These are phyloP conservation scores for Brachypodium distachyon DNA, from an alignment of 202 grass and related monocot species.

Conservation along the genomic window DNA sequence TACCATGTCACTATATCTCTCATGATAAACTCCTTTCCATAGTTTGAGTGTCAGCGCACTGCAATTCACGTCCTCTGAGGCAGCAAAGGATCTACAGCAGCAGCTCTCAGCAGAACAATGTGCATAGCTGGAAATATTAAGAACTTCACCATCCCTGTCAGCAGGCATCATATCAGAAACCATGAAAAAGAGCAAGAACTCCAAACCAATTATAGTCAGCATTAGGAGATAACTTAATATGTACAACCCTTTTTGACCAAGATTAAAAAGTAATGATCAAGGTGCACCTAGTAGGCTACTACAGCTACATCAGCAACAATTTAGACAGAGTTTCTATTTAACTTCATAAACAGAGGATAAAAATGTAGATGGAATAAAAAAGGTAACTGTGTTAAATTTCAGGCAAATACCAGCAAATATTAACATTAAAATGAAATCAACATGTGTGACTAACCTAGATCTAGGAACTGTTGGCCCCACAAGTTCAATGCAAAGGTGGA, in stretches of 20 bases:
- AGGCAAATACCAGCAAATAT: neutral
- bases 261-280: neutral
- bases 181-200: neutral
- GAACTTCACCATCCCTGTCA: conserved; percentile 60
- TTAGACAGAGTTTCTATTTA: neutral
- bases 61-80: conserved; percentile 16
- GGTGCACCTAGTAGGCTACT: neutral
- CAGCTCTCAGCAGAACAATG: conserved; percentile 58
- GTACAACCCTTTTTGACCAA: neutral
- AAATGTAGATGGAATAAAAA: neutral
- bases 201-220: neutral
- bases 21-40: conserved; percentile 83
- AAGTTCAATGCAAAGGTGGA: conserved; percentile 57
- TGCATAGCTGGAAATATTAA: conserved; percentile 45
- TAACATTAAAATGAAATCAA: neutral
- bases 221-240: conserved; percentile 6
- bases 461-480: conserved; percentile 82
- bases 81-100: conserved; percentile 46
- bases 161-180: neutral
- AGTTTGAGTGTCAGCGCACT: conserved; percentile 45
- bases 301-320: neutral
- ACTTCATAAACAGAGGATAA: conserved; percentile 6
- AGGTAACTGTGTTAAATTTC: neutral
- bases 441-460: conserved; percentile 42
- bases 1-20: conserved; percentile 56